phyloP scores from a whole-genome alignment of 2,329 filamentous ascomycete genomes.

The Blastomyces percursus region DNA sequence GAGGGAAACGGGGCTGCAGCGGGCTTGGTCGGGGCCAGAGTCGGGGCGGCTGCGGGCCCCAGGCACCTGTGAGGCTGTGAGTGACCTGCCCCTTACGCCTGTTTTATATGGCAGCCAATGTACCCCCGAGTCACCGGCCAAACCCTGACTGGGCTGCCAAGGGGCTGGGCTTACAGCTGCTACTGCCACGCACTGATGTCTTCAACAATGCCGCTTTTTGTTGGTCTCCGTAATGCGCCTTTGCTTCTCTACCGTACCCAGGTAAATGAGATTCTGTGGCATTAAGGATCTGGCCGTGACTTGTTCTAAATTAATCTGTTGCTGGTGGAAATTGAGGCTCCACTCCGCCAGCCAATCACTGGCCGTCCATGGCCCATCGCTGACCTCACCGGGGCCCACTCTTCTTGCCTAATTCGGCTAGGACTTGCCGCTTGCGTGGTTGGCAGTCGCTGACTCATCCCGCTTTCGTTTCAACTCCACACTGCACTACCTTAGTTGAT shows the following conservation, averaged over 20 bases:
- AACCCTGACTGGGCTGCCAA: neutral
- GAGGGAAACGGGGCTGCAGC: too few relatives aligned
- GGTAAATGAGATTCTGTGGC: neutral
- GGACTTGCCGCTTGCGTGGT: neutral
- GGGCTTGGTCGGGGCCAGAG: too few relatives aligned
- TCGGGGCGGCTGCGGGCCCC: too few relatives aligned
- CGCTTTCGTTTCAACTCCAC: too few relatives aligned
- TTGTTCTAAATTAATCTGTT: neutral
- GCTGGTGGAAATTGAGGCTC: neutral
- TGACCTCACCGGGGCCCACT: neutral
- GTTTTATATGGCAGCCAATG: neutral
- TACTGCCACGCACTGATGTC: neutral
- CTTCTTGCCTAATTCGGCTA: neutral
- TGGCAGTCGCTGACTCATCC: too few relatives aligned
- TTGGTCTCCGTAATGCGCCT: too few relatives aligned
- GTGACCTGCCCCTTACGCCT: neutral
- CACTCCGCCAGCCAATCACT: neutral
- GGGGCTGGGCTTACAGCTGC: neutral
- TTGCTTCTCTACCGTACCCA: too few relatives aligned
- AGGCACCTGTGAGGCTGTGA: too few relatives aligned
- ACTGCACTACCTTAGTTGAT: too few relatives aligned
- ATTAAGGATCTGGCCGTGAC: neutral
- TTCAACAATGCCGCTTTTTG: too few relatives aligned
- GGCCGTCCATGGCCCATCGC: neutral
- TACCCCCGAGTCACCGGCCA: neutral